These are phyloP conservation scores for Fusarium sp. DNA, from an alignment of 2,329 filamentous ascomycete genomes.

Conservation along the genomic window DNA sequence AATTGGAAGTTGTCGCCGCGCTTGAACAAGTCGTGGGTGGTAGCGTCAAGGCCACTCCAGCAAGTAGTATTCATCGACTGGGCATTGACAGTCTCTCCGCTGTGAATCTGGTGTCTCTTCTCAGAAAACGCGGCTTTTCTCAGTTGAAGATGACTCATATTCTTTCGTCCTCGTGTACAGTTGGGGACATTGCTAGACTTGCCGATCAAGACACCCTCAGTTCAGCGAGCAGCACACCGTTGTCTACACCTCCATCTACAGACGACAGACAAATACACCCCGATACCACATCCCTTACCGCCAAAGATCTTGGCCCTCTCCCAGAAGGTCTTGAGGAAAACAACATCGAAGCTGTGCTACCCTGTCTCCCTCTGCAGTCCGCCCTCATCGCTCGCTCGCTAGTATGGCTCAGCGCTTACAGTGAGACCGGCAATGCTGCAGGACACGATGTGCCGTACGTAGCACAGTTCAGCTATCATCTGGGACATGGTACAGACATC, in stretches of 20 bases:
- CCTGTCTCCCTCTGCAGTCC: conserved; percentile 32
- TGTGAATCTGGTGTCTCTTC: conserved; percentile 19
- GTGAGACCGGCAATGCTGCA: rapidly evolving
- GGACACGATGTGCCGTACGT: conserved; percentile 23
- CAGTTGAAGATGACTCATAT: conserved; percentile 18
- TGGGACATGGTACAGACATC: conserved; percentile 5
- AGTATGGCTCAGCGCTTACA: conserved; percentile 6
- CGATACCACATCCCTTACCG: rapidly evolving
- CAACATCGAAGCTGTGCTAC: conserved; percentile 14
- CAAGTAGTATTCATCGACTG: conserved; percentile 15
- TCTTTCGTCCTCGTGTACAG: neutral
- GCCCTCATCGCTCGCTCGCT: conserved; percentile 24
- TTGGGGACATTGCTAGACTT: conserved; percentile 1
- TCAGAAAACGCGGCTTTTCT: conserved; percentile 3
- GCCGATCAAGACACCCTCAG: neutral
- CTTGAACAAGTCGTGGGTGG: conserved; percentile 14
- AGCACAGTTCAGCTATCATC: conserved; percentile 25
- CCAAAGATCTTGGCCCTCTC: neutral
- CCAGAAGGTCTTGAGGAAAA: neutral
- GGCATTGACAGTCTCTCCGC: conserved; percentile 29
- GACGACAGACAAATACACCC: neutral
- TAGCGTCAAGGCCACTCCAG: neutral
- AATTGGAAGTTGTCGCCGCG: neutral
- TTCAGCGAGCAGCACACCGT: neutral
- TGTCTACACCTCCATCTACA: neutral